Evolutionary conservation across 495 filamentous ascomycete genomes (phyloP).

Genomic region (Pseudotulostoma volvatum): DNA sequence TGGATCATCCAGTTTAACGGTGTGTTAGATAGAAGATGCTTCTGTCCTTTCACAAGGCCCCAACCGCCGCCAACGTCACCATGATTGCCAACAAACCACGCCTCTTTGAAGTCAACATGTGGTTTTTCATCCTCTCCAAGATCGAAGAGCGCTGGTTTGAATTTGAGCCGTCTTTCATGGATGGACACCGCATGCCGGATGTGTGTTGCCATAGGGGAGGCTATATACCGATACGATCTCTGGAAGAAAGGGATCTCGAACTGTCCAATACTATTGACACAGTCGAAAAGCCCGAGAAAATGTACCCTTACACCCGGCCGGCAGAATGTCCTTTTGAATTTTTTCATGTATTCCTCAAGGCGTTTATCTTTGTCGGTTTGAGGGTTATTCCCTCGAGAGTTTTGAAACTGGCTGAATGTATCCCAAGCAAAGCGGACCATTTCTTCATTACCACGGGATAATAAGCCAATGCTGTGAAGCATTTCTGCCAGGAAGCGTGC

Average conservation of each 20-base stretch:
- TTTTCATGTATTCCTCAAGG: conserved; percentile 17
- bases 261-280: conserved; percentile 23
- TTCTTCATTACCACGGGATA: conserved; percentile 32
- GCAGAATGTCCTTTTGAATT: conserved; percentile 27
- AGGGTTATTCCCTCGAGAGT: conserved; percentile 1
- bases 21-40: conserved; percentile 17
- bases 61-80: conserved; percentile 63
- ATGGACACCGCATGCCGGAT: conserved; percentile 48
- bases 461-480: conserved; percentile 26
- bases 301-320: conserved; percentile 15
- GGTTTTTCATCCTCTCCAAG: conserved; percentile 36
- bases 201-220: conserved; percentile 30
- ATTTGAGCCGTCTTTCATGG: conserved; percentile 46
- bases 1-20: conserved; percentile 27
- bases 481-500: conserved; percentile 33
- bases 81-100: conserved; percentile 61
- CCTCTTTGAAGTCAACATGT: conserved; percentile 48
- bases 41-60: conserved; percentile 24
- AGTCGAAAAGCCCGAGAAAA: conserved; percentile 32
- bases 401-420: conserved; percentile 7
- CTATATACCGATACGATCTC: conserved; percentile 5
- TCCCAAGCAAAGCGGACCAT: conserved; percentile 21
- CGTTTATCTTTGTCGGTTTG: conserved; percentile 9
- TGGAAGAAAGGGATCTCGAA: conserved; percentile 15
- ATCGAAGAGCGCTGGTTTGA: conserved; percentile 42